phyloP scores from a whole-genome alignment of 2,329 filamentous ascomycete genomes.

The Stylonectria norvegica region DNA sequence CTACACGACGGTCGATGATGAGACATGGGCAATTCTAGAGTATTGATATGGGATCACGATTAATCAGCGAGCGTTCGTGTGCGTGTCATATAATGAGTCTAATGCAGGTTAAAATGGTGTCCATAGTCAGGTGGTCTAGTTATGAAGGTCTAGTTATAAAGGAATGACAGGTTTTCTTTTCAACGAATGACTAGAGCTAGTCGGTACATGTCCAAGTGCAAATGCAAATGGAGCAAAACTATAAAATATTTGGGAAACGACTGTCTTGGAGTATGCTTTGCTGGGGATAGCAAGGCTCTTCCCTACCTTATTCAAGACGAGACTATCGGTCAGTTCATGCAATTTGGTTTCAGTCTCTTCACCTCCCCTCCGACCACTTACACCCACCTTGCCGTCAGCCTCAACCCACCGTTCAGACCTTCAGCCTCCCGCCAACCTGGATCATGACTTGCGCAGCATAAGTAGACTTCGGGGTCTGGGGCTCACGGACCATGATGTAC shows the following conservation, averaged over 20 bases:
- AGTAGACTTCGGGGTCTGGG: conserved; percentile 36
- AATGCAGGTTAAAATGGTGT: conserved; percentile 26
- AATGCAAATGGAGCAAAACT: conserved; percentile 8
- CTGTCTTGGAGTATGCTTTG: too few species aligned
- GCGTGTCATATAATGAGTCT: conserved; percentile 7
- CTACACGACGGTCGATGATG: conserved; percentile 88
- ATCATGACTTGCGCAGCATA: conserved; percentile 23
- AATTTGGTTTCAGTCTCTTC: conserved; percentile 15
- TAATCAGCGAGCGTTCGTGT: not conserved
- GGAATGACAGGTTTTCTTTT: conserved; percentile 24
- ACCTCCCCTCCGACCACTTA: too few species aligned
- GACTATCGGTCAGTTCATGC: conserved; percentile 3
- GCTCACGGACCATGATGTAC: conserved; percentile 81
- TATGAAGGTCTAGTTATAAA: conserved; percentile 21
- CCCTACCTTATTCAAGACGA: too few species aligned
- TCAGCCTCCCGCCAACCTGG: conserved; percentile 20
- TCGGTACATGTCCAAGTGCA: conserved; percentile 11
- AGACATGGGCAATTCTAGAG: conserved; percentile 85
- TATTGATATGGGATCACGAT: conserved; percentile 37
- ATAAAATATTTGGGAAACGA: too few species aligned
- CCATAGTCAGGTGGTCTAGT: conserved; percentile 21
- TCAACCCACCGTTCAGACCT: conserved; percentile 26
- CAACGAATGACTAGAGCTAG: conserved; percentile 28
- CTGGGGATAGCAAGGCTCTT: too few species aligned
- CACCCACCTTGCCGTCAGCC: too few species aligned